These are phyloP conservation scores for Hyaloperonospora brassicae DNA, from an alignment of 352 stramenopile genomes.

Conservation along the genomic window DNA sequence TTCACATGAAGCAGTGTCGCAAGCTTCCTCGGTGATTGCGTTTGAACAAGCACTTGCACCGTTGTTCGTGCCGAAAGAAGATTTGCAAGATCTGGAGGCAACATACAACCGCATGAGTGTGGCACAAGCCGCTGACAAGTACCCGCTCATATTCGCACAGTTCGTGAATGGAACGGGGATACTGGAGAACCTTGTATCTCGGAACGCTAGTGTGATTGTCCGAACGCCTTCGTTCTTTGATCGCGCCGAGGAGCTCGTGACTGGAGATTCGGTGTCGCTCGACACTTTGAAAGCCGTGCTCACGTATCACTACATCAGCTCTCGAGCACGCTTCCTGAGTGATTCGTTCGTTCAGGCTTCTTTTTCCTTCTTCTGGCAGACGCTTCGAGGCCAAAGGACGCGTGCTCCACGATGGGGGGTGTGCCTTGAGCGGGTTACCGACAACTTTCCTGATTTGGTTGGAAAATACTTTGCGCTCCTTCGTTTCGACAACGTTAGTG, in stretches of 20 bases:
- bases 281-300: constrained; percentile 40
- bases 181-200: constrained; percentile 22
- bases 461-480: constrained; percentile 89
- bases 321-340: constrained; percentile 33
- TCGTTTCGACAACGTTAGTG: constrained; percentile 80
- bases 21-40: constrained; percentile 57
- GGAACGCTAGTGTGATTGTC: constrained; percentile 42
- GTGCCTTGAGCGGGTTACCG: constrained; percentile 53
- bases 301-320: constrained; percentile 45
- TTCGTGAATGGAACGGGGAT: constrained; percentile 52
- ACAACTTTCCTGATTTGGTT: constrained; percentile 50
- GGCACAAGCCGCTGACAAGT: constrained; percentile 31
- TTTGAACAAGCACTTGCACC: constrained; percentile 83
- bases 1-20: constrained; percentile 16
- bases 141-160: constrained; percentile 49
- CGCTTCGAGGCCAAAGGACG: constrained; percentile 72
- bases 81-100: constrained; percentile 76
- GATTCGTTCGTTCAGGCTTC: constrained; percentile 79
- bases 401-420: constrained; percentile 88
- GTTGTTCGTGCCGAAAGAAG: constrained; percentile 78
- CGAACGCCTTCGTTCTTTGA: constrained; percentile 52
- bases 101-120: constrained; percentile 89
- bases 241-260: constrained; percentile 24
- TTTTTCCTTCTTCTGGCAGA: constrained; percentile 86
- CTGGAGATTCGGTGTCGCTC: constrained; percentile 22